Evolutionary conservation across 1,284 basidiomycete species (phyloP).

Genomic region (Sutorius eximius): DNA sequence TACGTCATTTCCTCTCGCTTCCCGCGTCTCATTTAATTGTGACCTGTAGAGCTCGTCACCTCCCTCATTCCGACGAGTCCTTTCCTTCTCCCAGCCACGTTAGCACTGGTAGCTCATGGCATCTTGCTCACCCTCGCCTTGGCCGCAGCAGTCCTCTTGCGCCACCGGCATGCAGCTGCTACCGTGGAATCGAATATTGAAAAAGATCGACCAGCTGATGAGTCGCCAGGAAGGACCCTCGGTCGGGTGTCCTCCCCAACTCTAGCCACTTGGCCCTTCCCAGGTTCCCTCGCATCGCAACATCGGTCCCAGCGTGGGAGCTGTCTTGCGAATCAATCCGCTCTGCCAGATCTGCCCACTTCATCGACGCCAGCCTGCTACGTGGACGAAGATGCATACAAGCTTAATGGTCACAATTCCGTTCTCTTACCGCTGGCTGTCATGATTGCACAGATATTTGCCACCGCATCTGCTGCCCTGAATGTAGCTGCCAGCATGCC

Average conservation of each 20-base stretch:
- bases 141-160: constrained; percentile 6
- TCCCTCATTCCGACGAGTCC: constrained; percentile 27
- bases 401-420: neutral
- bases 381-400: neutral
- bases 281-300: constrained; percentile 28
- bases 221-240: constrained; percentile 5
- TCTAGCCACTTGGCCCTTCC: constrained; percentile 35
- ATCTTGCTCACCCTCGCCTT: constrained; percentile 22
- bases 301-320: neutral
- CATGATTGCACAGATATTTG: constrained; percentile 24
- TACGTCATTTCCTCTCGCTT: constrained; percentile 11
- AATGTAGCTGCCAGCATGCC: constrained; percentile 17
- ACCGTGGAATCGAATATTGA: constrained; percentile 4
- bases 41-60: constrained; percentile 24
- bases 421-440: constrained; percentile 14
- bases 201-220: constrained; percentile 9
- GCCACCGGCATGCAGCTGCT: neutral
- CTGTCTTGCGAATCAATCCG: neutral
- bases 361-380: constrained; percentile 1
- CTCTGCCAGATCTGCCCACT: neutral
- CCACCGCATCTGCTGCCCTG: constrained; percentile 28
- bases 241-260: constrained; percentile 32
- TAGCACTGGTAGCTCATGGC: constrained; percentile 27
- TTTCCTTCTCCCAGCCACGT: constrained; percentile 22
- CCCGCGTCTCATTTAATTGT: neutral